These are phyloP conservation scores for Dendryphion nanum DNA, from an alignment of 2,329 filamentous ascomycete species.

Conservation along the genomic window DNA sequence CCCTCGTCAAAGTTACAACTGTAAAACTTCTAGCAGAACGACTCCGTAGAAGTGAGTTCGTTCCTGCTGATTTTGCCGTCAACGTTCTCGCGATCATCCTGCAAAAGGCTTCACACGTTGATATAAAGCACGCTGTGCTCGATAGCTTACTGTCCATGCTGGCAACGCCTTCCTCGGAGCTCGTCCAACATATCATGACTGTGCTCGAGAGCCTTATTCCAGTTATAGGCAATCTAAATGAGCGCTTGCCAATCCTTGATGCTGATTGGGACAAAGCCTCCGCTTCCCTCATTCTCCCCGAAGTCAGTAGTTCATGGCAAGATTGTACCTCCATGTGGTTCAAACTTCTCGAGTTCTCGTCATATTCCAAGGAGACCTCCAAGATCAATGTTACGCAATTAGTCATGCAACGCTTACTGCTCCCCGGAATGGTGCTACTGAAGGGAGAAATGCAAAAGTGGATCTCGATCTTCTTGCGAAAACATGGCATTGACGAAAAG, in stretches of 20 bases:
- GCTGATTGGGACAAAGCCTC: constrained; percentile 27
- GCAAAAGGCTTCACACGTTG: constrained; percentile 32
- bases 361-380: constrained; percentile 1
- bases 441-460: constrained; percentile 20
- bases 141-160: constrained; percentile 35
- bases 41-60: constrained; percentile 30
- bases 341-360: constrained; percentile 8
- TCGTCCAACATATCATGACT: constrained; percentile 13
- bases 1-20: constrained; percentile 42
- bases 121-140: constrained; percentile 36
- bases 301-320: neutral
- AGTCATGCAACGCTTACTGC: constrained; percentile 15
- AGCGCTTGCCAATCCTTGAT: constrained; percentile 27
- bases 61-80: constrained; percentile 29
- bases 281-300: constrained; percentile 1
- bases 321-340: constrained; percentile 8
- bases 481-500: constrained; percentile 12
- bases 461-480: constrained; percentile 22
- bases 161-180: neutral
- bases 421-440: constrained; percentile 13
- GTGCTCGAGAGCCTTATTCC: constrained; percentile 30
- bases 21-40: constrained; percentile 44
- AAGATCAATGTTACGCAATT: neutral
- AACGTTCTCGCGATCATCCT: constrained; percentile 32
- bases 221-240: constrained; percentile 35